These are phyloP conservation scores for Hexamita inflata DNA, from an alignment of 208 protist species.

Conservation along the genomic window DNA sequence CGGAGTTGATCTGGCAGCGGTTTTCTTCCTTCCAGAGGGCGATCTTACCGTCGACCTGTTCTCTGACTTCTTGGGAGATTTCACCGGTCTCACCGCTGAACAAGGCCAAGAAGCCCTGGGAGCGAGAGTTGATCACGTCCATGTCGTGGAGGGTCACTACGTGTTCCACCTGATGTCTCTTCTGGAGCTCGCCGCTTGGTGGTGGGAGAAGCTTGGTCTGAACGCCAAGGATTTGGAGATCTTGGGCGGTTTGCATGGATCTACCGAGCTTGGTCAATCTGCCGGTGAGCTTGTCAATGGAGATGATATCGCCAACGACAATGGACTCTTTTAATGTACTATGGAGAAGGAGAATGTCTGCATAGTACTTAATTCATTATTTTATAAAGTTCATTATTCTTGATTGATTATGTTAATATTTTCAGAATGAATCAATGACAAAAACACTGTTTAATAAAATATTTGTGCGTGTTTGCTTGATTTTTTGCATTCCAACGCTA, in stretches of 20 bases:
- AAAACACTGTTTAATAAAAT: too few relatives aligned
- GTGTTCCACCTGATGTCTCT: constrained; percentile 96
- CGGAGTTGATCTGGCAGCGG: constrained; percentile 96
- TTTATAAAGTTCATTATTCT: too few relatives aligned
- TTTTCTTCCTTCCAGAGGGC: constrained; percentile 97
- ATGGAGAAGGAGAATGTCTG: too few relatives aligned
- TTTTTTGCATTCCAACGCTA: too few relatives aligned
- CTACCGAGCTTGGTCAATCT: constrained; percentile 88
- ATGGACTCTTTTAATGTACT: constrained; percentile 99
- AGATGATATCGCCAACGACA: constrained; percentile 90
- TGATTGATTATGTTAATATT: too few relatives aligned
- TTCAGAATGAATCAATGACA: too few relatives aligned
- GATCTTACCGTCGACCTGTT: constrained; percentile 96
- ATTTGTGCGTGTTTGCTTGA: too few relatives aligned
- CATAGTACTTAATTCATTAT: too few relatives aligned
- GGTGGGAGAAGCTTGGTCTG: constrained; percentile 64
- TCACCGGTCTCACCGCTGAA: constrained; percentile 98
- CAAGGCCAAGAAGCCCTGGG: constrained; percentile 87
- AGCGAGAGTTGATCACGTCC: constrained; percentile 97
- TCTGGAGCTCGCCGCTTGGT: constrained; percentile 94
- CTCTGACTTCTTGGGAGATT: constrained; percentile 96
- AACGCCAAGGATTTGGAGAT: constrained; percentile 65
- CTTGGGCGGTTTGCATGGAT: constrained; percentile 80
- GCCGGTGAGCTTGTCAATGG: constrained; percentile 96
- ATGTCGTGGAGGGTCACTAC: constrained; percentile 97